Conservation (phyloP, 257 asterid species). For the Solanum chmielewskii region DNA sequence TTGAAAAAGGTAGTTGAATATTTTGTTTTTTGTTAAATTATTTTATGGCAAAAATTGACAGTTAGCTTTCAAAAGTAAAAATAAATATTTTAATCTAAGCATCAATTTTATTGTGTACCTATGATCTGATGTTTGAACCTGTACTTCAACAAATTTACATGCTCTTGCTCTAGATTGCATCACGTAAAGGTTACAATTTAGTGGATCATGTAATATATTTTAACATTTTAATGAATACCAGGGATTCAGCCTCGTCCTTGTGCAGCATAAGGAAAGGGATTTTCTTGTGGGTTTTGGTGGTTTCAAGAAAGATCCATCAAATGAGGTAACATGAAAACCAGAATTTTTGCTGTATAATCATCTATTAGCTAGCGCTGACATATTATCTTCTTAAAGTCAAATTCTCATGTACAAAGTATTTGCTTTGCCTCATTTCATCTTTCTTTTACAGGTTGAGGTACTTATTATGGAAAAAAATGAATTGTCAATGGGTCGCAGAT, state of each 20-base stretch:
- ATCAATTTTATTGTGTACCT: not conserved
- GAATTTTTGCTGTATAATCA: not conserved
- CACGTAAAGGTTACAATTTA: not conserved
- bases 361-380: not conserved
- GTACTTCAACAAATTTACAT: not conserved
- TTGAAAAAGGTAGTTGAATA: not conserved
- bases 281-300: constrained; percentile 98
- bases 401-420: not conserved
- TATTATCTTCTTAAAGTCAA: not conserved
- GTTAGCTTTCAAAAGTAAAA: not conserved
- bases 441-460: constrained; percentile 64
- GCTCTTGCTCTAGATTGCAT: not conserved
- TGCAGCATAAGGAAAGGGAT: constrained; percentile 87
- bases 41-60: not conserved
- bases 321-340: constrained; percentile 48
- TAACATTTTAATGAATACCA: constrained; percentile 10
- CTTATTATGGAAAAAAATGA: constrained; percentile 77
- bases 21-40: not conserved
- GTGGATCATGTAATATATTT: not conserved
- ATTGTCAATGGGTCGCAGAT: constrained; percentile 51
- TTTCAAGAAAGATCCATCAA: constrained; percentile 80
- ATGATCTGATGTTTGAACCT: not conserved
- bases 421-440: not conserved
- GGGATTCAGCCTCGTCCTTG: constrained; percentile 95
- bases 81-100: not conserved